Percentiles rank a stretch among this genome's conserved stretches.
These are phyloP conservation scores for Phialophora tarda DNA, from an alignment of 2,329 filamentous ascomycete genomes.

Conservation along the genomic window DNA sequence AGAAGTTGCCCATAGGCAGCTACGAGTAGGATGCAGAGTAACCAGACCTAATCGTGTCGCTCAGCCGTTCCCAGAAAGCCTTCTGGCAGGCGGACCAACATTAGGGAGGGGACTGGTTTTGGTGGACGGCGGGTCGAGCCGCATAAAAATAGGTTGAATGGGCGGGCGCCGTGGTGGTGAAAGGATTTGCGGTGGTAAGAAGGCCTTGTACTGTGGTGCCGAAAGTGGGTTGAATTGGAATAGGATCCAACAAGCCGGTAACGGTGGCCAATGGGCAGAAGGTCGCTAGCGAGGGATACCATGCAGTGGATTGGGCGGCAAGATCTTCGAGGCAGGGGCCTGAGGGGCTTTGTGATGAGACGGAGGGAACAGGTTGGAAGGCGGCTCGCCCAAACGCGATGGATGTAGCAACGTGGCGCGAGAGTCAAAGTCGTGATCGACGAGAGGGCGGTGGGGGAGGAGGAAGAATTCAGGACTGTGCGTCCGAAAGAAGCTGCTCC, in stretches of 20 bases:
- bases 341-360: background rate
- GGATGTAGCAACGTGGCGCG: conserved; percentile 5
- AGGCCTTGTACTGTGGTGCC: background rate
- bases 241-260: conserved; percentile 5
- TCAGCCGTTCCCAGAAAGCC: background rate
- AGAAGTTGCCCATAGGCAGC: conserved; percentile 8
- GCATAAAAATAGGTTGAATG: conserved; percentile 2
- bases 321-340: background rate
- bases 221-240: background rate
- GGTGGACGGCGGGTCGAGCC: background rate
- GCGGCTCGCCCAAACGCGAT: background rate
- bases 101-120: background rate
- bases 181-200: conserved; percentile 2
- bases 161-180: conserved; percentile 1
- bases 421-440: background rate
- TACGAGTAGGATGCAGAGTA: background rate
- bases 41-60: background rate
- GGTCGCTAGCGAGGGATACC: background rate
- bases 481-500: background rate
- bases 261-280: conserved; percentile 3
- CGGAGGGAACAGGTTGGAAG: background rate
- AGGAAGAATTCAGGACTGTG: background rate
- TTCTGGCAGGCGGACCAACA: background rate
- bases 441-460: background rate
- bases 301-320: conserved; percentile 10